These are phyloP conservation scores for Verticillium zaregamsianum DNA, from an alignment of 2,329 filamentous ascomycete genomes.

Conservation along the genomic window DNA sequence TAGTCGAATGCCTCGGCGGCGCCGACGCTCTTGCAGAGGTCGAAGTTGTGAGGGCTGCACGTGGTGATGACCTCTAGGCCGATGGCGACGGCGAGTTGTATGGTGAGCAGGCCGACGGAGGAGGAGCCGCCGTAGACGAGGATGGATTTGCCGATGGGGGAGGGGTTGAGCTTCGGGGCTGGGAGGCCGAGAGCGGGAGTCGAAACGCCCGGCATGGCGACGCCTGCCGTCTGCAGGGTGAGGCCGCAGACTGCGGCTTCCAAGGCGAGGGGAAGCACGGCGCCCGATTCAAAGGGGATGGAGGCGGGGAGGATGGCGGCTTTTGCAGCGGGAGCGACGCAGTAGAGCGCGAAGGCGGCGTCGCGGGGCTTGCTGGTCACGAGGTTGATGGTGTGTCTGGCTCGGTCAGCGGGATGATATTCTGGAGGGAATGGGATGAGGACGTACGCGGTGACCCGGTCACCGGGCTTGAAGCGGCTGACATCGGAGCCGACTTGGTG, in stretches of 20 bases:
- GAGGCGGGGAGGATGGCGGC: slow-evolving; percentile 21
- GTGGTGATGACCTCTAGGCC: slow-evolving; percentile 42
- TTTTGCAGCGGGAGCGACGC: slow-evolving; percentile 15
- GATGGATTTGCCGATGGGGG: slow-evolving; percentile 14
- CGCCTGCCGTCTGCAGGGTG: slow-evolving; percentile 15
- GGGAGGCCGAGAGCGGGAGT: slow-evolving; percentile 21
- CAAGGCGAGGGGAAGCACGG: slow-evolving; percentile 20
- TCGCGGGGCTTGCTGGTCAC: slow-evolving; percentile 20
- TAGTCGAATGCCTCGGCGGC: slow-evolving; percentile 41
- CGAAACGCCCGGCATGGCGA: slow-evolving; percentile 19
- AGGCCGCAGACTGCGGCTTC: slow-evolving; percentile 21
- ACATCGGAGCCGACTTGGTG: slow-evolving; percentile 18
- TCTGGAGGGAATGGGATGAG: not conserved
- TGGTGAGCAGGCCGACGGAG: slow-evolving; percentile 38
- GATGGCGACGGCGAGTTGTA: slow-evolving; percentile 38
- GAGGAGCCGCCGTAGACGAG: slow-evolving; percentile 46
- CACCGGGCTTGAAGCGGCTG: slow-evolving; percentile 19
- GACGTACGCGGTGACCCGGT: slow-evolving; percentile 15
- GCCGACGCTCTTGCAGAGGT: slow-evolving; percentile 36
- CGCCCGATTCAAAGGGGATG: slow-evolving; percentile 17
- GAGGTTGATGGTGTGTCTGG: slow-evolving; percentile 18
- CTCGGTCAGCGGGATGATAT: not conserved
- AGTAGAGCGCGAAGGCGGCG: slow-evolving; percentile 20
- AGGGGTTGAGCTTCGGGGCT: slow-evolving; percentile 12
- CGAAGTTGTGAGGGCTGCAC: slow-evolving; percentile 37